These are phyloP conservation scores for Tylopilus felleus DNA, from an alignment of 768 basidiomycete species.

Conservation along the genomic window DNA sequence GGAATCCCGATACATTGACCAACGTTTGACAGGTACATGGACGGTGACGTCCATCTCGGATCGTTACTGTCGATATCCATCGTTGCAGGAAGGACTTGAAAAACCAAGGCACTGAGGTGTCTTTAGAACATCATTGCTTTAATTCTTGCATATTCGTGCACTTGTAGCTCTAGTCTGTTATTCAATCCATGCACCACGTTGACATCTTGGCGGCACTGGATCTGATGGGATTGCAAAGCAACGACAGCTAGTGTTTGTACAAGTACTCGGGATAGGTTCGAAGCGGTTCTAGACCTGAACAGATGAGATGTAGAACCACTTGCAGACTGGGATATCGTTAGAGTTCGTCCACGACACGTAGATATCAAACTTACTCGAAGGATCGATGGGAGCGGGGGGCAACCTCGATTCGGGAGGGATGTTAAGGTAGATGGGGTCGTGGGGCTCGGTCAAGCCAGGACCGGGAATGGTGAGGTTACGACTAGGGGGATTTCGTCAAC, in stretches of 20 bases:
- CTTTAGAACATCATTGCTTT: constrained; percentile 4
- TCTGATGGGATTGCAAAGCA: constrained; percentile 1
- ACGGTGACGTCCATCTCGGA: constrained; percentile 91
- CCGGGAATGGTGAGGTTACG: constrained; percentile 74
- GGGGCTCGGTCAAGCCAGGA: constrained; percentile 60
- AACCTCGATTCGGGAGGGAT: constrained; percentile 79
- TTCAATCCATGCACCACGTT: constrained; percentile 2
- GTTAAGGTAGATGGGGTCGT: constrained; percentile 59
- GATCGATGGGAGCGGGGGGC: constrained; percentile 86
- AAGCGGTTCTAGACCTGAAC: constrained; percentile 58
- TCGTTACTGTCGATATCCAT: constrained; percentile 85
- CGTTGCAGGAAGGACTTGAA: constrained; percentile 51
- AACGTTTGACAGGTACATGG: constrained; percentile 65
- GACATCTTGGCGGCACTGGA: background rate
- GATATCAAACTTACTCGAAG: constrained; percentile 61
- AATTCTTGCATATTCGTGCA: constrained; percentile 22
- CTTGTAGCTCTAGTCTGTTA: constrained; percentile 23
- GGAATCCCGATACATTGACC: constrained; percentile 1
- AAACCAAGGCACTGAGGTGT: constrained; percentile 27
- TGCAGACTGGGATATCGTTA: constrained; percentile 56
- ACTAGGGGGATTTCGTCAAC: constrained; percentile 40
- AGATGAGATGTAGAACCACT: constrained; percentile 94
- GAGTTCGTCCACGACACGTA: background rate
- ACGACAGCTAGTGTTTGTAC: background rate
- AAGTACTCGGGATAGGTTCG: background rate